Evolutionary conservation across 2,329 filamentous ascomycete species (phyloP).

Genomic region (Hypomyces perniciosus): DNA sequence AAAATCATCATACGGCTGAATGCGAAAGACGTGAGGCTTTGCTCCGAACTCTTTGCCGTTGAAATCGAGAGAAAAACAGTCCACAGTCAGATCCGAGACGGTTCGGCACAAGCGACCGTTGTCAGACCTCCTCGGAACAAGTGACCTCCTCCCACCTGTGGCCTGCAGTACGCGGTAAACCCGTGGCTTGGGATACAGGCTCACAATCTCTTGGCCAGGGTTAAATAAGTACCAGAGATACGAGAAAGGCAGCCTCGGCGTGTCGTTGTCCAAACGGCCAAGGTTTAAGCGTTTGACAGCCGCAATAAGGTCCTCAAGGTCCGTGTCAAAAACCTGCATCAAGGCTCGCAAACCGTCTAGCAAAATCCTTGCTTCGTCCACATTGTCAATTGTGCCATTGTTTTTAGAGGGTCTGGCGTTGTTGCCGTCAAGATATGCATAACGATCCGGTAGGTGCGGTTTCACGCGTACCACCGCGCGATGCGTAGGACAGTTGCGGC

Average conservation of each 20-base stretch:
- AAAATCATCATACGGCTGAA: background rate
- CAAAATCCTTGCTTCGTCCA: background rate
- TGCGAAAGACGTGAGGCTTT: background rate
- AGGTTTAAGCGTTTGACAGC: background rate
- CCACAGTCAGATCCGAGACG: background rate
- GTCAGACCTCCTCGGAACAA: too few species aligned
- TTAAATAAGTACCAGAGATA: background rate
- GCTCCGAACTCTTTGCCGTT: background rate
- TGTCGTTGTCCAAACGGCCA: background rate
- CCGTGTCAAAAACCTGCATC: background rate
- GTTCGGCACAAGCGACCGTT: background rate
- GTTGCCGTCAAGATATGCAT: too few species aligned
- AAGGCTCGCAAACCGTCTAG: background rate
- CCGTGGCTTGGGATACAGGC: background rate
- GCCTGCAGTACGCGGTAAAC: background rate
- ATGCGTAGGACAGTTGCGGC: background rate
- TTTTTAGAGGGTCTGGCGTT: too few species aligned
- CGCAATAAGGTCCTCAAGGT: background rate
- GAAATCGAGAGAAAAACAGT: background rate
- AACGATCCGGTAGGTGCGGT: background rate
- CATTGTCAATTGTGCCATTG: too few species aligned
- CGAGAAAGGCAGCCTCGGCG: background rate
- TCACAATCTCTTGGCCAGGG: background rate
- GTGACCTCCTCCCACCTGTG: background rate
- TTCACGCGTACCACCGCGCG: background rate